phyloP scores from a whole-genome alignment of 2,329 filamentous ascomycete species.

The Blastomyces silverae region DNA sequence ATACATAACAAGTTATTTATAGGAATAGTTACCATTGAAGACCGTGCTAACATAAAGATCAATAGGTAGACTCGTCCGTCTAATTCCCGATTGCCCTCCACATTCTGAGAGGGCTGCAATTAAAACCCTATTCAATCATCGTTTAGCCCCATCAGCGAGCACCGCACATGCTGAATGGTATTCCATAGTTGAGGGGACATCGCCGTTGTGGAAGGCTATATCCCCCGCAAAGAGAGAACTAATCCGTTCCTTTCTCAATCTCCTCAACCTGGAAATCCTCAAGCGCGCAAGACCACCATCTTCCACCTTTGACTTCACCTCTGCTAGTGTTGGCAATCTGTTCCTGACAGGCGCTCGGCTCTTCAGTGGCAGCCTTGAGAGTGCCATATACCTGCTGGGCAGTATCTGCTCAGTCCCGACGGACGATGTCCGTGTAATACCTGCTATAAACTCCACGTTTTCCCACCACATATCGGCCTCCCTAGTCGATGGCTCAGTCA shows the following conservation, averaged over 20 bases:
- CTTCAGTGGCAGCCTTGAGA: slow-evolving; percentile 88
- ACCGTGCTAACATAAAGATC: slow-evolving; percentile 12
- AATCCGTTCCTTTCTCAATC: slow-evolving; percentile 69
- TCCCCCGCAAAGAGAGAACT: slow-evolving; percentile 67
- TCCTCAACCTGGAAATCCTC: slow-evolving; percentile 68
- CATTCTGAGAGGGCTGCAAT: slow-evolving; percentile 65
- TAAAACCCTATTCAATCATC: slow-evolving; percentile 79
- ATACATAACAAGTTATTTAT: neutral
- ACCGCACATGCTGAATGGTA: slow-evolving; percentile 74
- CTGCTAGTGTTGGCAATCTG: slow-evolving; percentile 69
- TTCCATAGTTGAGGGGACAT: slow-evolving; percentile 76
- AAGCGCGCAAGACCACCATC: slow-evolving; percentile 63
- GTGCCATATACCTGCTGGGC: slow-evolving; percentile 81
- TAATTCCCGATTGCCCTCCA: slow-evolving; percentile 64
- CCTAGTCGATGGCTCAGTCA: slow-evolving; percentile 65
- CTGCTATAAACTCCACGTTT: slow-evolving; percentile 91
- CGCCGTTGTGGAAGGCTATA: slow-evolving; percentile 65
- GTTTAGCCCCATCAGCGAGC: slow-evolving; percentile 57
- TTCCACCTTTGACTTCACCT: slow-evolving; percentile 69
- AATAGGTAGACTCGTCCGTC: slow-evolving; percentile 73
- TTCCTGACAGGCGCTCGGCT: slow-evolving; percentile 79
- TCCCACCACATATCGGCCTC: slow-evolving; percentile 88
- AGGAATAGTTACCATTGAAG: neutral
- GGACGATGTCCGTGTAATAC: slow-evolving; percentile 66
- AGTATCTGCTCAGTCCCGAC: slow-evolving; percentile 78